Percentiles rank a stretch among this genome's conserved stretches.
These are phyloP conservation scores for Remersonia thermophila DNA, from an alignment of 2,329 filamentous ascomycete genomes.

Conservation along the genomic window DNA sequence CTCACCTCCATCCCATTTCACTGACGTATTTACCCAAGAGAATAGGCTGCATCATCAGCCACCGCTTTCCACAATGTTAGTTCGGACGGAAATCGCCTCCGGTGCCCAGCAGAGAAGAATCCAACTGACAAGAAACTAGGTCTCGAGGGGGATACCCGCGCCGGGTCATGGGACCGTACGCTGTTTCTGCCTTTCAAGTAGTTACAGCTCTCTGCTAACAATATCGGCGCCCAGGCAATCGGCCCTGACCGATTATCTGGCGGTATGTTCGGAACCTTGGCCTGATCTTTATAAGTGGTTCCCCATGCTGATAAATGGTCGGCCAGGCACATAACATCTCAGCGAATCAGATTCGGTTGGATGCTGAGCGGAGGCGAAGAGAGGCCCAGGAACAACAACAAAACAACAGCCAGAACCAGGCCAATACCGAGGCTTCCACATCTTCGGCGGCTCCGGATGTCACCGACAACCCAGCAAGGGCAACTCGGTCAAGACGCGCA, in stretches of 20 bases:
- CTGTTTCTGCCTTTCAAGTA: no score
- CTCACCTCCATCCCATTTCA: not conserved
- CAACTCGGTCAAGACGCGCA: slow-evolving; percentile 12
- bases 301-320: slow-evolving; percentile 1
- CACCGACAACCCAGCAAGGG: slow-evolving; percentile 2
- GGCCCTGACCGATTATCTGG: slow-evolving; percentile 41
- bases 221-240: slow-evolving; percentile 27
- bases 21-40: no score
- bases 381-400: slow-evolving; percentile 20
- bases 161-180: slow-evolving; percentile 25
- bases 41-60: no score
- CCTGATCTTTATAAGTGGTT: not conserved
- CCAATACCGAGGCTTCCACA: no score
- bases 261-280: slow-evolving; percentile 24
- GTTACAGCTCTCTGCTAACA: slow-evolving; percentile 1
- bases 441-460: slow-evolving; percentile 2
- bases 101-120: no score
- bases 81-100: no score
- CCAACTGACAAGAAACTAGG: slow-evolving; percentile 9
- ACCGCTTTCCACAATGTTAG: slow-evolving; percentile 3
- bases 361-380: slow-evolving; percentile 37
- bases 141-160: slow-evolving; percentile 13
- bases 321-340: slow-evolving; percentile 59
- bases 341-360: slow-evolving; percentile 39
- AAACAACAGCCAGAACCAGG: slow-evolving; percentile 15